A percentile compares a stretch with the other conserved stretches of the same genome.
Conservation (phyloP, 441 rosid genomes). For the Geranium incanum region DNA sequence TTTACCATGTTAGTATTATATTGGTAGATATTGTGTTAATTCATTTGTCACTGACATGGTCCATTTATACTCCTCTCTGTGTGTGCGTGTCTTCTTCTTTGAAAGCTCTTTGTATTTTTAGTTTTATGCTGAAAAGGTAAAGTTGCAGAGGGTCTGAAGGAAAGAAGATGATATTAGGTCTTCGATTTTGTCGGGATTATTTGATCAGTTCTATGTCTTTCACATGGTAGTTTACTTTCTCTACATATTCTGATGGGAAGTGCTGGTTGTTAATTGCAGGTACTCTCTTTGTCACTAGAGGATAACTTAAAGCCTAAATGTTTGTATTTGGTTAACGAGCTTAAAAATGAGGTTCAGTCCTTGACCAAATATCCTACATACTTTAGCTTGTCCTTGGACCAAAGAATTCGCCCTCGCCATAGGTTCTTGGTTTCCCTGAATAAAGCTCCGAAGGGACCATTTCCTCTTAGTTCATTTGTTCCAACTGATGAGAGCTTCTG, state of each 20-base stretch:
- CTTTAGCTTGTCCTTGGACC: conserved; percentile 82
- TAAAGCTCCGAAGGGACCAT: conserved; percentile 89
- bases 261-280: conserved; percentile 38
- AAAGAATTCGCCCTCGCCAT: conserved; percentile 96
- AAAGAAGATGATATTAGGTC: conserved; percentile 6
- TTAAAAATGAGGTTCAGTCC: conserved; percentile 63
- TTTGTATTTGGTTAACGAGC: conserved; percentile 78
- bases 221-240: background rate
- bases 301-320: conserved; percentile 90
- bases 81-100: background rate
- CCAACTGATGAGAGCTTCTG: conserved; percentile 87
- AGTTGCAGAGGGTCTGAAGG: background rate
- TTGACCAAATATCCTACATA: conserved; percentile 80
- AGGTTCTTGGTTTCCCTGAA: conserved; percentile 73
- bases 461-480: conserved; percentile 78
- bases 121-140: conserved; percentile 5
- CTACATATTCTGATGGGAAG: conserved; percentile 10
- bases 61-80: background rate
- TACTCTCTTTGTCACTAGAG: conserved; percentile 82
- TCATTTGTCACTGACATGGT: background rate
- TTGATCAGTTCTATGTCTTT: conserved; percentile 7
- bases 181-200: background rate
- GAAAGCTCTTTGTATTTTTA: background rate
- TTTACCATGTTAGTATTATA: background rate
- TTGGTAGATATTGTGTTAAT: background rate